Evolutionary conservation across 2,329 filamentous ascomycete genomes (phyloP), one percentile per base, ranked within the genome.

Genomic region (Grosmannia serpens): DNA sequence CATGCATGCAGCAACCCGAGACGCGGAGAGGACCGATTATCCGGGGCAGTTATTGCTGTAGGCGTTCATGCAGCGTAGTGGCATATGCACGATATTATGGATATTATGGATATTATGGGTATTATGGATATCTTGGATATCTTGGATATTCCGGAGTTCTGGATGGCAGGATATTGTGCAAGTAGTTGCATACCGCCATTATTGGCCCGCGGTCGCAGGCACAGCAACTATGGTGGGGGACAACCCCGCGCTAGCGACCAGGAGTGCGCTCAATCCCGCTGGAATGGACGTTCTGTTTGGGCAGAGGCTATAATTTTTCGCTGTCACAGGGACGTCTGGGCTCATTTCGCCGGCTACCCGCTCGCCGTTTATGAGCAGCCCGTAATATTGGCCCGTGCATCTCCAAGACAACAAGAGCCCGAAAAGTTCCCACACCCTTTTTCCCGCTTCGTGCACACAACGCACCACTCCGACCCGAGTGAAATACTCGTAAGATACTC

Each of bases 321-420:
- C 47, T 17, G 47, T 26, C 24, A 50, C 15, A 29, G 26, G 47
- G 26, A n/a, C 33, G n/a, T 9, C 52, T 29, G 50, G 24, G 50
- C 27, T 41, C 38, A 41, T 41, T 41, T 41, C 38, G 38, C 38
- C 20, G 44, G n/a, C n/a, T 26, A 47, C 10, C 44, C 46, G 46
- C 24, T 24, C 46, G 29, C 10, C 22, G 24, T 38, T 47, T 17
- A 6, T 24, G n/a, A 46, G 20, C 46, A 49, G 11, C 22, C 46
- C 46, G 24, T 24, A 33, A 33, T 33, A 47, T 24, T 65, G 64
- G 61, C 50, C 62, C 62, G 62, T 65, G 64, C 61, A 62, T 65
- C 64, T 60, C 64, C 62, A 63, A 63, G 64, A 63, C 64, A 62
- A 65, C 61, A 61, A 31, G 20, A 46, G 58, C 57, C 62, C 61